Conservation (phyloP, 2,329 filamentous ascomycete species). For the Thielaviopsis populi region DNA sequence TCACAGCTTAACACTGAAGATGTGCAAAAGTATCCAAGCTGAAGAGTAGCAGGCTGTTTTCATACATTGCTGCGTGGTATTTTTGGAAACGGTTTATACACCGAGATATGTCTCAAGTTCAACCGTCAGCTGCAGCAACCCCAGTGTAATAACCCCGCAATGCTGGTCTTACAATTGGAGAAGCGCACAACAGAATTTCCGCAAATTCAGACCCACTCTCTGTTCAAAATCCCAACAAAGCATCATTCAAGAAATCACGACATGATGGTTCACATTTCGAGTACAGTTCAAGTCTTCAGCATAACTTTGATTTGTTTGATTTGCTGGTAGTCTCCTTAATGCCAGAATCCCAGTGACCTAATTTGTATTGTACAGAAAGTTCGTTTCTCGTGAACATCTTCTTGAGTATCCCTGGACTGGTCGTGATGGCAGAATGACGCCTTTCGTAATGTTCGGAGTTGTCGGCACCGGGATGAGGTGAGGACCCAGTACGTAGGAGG, state of each 20-base stretch:
- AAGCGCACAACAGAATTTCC: background rate
- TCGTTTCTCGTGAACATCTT: slow-evolving; percentile 16
- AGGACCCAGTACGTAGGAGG: background rate
- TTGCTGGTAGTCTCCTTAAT: slow-evolving; percentile 10
- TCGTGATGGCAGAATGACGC: background rate
- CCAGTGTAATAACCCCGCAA: background rate
- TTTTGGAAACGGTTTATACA: too few species aligned
- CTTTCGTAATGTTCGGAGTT: slow-evolving; percentile 2
- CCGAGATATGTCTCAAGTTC: background rate
- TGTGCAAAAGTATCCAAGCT: background rate
- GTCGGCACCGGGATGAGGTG: slow-evolving; percentile 5
- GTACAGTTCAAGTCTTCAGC: background rate
- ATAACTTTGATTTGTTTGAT: slow-evolving; percentile 9
- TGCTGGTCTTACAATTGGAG: background rate
- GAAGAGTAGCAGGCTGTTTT: background rate
- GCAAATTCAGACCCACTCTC: background rate
- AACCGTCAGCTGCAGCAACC: background rate
- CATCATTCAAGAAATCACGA: background rate
- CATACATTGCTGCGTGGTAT: background rate
- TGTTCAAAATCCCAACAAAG: background rate
- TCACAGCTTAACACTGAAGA: background rate
- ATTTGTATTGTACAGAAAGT: slow-evolving; percentile 12
- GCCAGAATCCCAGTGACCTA: slow-evolving; percentile 13
- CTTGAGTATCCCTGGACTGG: slow-evolving; percentile 10
- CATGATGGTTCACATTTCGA: background rate